Conservation (phyloP, 352 stramenopile genomes). For the Globisporangium nagaii region DNA sequence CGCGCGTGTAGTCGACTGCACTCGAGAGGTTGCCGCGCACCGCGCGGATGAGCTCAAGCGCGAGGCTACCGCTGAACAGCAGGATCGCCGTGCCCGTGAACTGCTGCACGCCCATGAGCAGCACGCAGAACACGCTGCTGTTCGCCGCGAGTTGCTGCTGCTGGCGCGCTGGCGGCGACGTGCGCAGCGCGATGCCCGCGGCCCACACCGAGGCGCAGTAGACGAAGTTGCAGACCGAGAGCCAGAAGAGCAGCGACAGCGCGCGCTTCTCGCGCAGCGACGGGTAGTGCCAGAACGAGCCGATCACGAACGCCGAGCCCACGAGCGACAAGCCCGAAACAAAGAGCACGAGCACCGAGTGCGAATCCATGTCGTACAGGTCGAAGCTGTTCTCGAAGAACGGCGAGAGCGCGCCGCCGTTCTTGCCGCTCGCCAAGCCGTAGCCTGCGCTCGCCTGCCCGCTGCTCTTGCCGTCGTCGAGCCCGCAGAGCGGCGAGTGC, state of each 20-base stretch:
- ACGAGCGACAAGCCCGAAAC: conserved; percentile 64
- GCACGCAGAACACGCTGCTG: conserved; percentile 38
- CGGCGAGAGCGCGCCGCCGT: conserved; percentile 13
- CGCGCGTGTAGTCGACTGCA: conserved; percentile 45
- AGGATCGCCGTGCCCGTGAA: conserved; percentile 63
- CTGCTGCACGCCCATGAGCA: conserved; percentile 56
- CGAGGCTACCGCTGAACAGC: conserved; percentile 45
- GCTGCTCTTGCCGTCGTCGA: conserved; percentile 11
- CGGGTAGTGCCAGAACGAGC: conserved; percentile 63
- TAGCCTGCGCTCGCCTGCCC: neutral
- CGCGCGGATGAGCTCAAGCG: conserved; percentile 59
- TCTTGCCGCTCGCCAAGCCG: neutral
- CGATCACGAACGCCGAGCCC: conserved; percentile 57
- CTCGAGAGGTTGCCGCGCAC: conserved; percentile 47
- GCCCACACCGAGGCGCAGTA: conserved; percentile 66
- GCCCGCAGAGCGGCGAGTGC: conserved; percentile 41
- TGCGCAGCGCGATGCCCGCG: conserved; percentile 22
- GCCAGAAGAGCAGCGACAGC: conserved; percentile 61
- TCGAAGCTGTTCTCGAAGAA: conserved; percentile 65
- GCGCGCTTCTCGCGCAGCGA: conserved; percentile 40
- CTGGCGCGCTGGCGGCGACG: conserved; percentile 11
- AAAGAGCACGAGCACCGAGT: conserved; percentile 71
- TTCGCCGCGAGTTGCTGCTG: conserved; percentile 16
- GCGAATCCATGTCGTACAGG: conserved; percentile 68
- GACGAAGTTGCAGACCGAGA: conserved; percentile 48